Conservation (phyloP, 2,329 filamentous ascomycete species). For the Sarocladium oryzae region DNA sequence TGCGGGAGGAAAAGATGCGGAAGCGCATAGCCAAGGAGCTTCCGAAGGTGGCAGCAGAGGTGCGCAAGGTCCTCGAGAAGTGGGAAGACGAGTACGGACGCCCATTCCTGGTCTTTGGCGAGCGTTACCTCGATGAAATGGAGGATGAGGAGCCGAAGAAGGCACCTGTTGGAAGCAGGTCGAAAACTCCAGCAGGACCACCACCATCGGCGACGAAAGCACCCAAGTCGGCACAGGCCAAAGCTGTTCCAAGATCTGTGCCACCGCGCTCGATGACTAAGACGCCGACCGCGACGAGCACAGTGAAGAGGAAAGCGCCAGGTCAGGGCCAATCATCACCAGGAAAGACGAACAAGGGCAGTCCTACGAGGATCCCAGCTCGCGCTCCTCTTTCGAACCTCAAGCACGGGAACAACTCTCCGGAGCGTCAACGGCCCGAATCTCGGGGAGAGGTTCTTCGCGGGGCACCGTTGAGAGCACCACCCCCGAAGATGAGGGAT, state of each 20-base stretch:
- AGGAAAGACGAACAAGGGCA: conserved; percentile 23
- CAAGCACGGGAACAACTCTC: conserved; percentile 70
- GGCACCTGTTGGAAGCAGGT: conserved; percentile 43
- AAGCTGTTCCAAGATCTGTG: conserved; percentile 23
- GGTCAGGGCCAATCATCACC: conserved; percentile 19
- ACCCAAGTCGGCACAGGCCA: conserved; percentile 24
- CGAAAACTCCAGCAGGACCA: conserved; percentile 68
- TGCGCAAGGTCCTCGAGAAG: conserved; percentile 70
- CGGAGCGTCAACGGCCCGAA: conserved; percentile 56
- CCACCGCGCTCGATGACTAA: conserved; percentile 40
- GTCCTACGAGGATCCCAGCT: conserved; percentile 53
- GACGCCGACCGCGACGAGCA: conserved; percentile 43
- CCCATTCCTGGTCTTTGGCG: conserved; percentile 87
- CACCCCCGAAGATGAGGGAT: conserved; percentile 90
- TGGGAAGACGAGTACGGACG: conserved; percentile 95
- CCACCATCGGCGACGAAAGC: conserved; percentile 40
- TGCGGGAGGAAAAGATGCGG: conserved; percentile 96
- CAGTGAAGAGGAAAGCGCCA: conserved; percentile 13
- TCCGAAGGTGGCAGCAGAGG: conserved; percentile 81
- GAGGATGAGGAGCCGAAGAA: conserved; percentile 55
- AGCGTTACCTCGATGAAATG: conserved; percentile 83
- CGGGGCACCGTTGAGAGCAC: conserved; percentile 56
- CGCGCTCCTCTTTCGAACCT: conserved; percentile 64
- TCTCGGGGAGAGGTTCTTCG: conserved; percentile 41
- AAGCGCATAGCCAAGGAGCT: conserved; percentile 96